phyloP scores from a whole-genome alignment of 2,329 filamentous ascomycete genomes.

The Penicillium sp. region DNA sequence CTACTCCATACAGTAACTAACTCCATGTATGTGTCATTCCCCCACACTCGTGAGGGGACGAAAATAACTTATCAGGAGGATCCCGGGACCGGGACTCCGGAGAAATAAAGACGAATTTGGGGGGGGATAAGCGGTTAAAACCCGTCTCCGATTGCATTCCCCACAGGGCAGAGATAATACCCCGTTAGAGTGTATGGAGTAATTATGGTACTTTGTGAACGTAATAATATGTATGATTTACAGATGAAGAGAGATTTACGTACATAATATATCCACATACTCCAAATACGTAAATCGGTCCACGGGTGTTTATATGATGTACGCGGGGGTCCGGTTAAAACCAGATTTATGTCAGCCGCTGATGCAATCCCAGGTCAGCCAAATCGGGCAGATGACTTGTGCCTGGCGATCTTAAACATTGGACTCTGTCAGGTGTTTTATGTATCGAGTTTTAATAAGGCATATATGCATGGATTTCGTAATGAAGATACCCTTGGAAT shows the following conservation, averaged over 20 bases:
- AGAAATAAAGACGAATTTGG: neutral
- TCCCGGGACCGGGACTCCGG: neutral
- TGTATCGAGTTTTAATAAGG: neutral
- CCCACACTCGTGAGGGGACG: conserved; percentile 4
- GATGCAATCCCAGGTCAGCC: conserved; percentile 1
- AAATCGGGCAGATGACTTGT: neutral
- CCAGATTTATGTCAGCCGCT: conserved; percentile 4
- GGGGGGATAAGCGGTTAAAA: neutral
- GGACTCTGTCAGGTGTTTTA: neutral
- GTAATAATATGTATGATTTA: neutral
- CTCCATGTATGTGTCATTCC: neutral
- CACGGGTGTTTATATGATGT: too few species aligned
- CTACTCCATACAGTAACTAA: neutral
- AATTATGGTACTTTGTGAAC: neutral
- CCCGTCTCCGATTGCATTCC: neutral
- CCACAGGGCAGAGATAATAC: neutral
- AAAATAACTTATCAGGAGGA: neutral
- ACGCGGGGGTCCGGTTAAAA: neutral
- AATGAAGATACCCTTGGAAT: neutral
- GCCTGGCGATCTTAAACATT: conserved; percentile 5
- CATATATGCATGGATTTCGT: neutral
- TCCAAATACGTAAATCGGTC: neutral
- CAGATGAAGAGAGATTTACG: neutral
- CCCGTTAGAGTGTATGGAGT: neutral
- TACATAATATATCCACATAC: neutral